phyloP scores from a whole-genome alignment of 1,284 basidiomycete genomes.

The Ceratobasidium theobromae region DNA sequence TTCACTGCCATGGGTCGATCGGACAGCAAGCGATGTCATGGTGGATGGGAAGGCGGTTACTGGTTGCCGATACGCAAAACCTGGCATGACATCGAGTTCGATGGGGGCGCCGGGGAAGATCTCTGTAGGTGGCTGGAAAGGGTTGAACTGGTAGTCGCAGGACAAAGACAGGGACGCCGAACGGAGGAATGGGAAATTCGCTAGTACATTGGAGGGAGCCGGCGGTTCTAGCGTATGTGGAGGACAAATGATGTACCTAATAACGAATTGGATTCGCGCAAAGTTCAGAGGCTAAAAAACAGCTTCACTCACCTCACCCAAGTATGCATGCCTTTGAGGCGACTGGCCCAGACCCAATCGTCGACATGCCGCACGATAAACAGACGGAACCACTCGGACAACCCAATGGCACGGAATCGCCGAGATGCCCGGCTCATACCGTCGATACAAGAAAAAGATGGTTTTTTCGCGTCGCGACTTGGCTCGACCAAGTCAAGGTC shows the following conservation, averaged over 20 bases:
- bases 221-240: conserved; percentile 6
- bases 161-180: conserved; percentile 3
- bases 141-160: conserved; percentile 16
- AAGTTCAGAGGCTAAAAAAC: neutral
- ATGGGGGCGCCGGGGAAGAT: neutral
- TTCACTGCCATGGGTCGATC: conserved; percentile 15
- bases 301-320: conserved; percentile 5
- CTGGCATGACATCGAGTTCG: neutral
- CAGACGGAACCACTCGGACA: conserved; percentile 21
- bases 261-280: neutral
- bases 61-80: conserved; percentile 9
- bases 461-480: neutral
- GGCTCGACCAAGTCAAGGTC: neutral
- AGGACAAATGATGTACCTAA: conserved; percentile 17
- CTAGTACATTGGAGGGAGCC: neutral
- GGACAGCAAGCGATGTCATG: conserved; percentile 21
- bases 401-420: conserved; percentile 8
- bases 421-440: conserved; percentile 26
- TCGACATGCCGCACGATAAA: conserved; percentile 12
- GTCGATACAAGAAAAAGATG: conserved; percentile 5
- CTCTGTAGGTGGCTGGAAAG: neutral
- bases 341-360: conserved; percentile 16
- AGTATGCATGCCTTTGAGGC: conserved; percentile 11
- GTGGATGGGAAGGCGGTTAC: conserved; percentile 15
- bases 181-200: conserved; percentile 1